Base-by-base conservation (phyloP, 2,329 filamentous ascomycete genomes). In the Didymella pinodella region DNA sequence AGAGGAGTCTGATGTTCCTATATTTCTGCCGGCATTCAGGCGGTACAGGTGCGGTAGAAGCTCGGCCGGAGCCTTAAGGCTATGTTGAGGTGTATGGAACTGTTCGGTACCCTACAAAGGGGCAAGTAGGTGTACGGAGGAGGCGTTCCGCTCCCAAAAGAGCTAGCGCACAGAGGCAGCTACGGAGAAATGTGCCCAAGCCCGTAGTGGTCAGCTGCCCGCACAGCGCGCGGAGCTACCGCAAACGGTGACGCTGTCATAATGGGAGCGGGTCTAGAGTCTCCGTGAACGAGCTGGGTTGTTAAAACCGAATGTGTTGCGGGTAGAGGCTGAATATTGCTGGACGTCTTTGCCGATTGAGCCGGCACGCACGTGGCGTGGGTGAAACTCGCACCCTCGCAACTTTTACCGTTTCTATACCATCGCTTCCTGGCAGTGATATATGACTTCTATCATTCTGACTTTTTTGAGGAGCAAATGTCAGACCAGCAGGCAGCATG, bases 21-120 rank as follows among this genome's bases (percentile, higher is more conserved):
- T 55, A 48, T 38, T 52, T 49, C 40, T 54, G 31, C 51, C 57
- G 52, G 44, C 20, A 26, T 43, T 48, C 48, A 60, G 48, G 52
- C 57, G 51, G 47, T 36, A 51, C 41, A 55, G 44, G 36, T 25
- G 48, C 48, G 48, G 48, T n/a, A 48, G 43, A 56, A 52, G 48
- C 52, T 51, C 48, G 51, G 52, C 14, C 48, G 57, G 52, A 52
- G n/a, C 34, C 28, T 14, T 38, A 22, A 41, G 29, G 43, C 52
- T 32, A 55, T 43, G 51, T 59, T 36, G 36, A 55, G 52, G 31
- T 60, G 47, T 44, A 40, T 48, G 51, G 43, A 59, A 32, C 20
- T 47, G 26, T 46, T 50, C 50, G 32, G 25, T 31, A 45, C 34
- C 31, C 49, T 59, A 38, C 36, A 25, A 36, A 32, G n/a, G 28